Conservation (phyloP, 2,329 filamentous ascomycete genomes). For the Hypoxylon rubiginosum region DNA sequence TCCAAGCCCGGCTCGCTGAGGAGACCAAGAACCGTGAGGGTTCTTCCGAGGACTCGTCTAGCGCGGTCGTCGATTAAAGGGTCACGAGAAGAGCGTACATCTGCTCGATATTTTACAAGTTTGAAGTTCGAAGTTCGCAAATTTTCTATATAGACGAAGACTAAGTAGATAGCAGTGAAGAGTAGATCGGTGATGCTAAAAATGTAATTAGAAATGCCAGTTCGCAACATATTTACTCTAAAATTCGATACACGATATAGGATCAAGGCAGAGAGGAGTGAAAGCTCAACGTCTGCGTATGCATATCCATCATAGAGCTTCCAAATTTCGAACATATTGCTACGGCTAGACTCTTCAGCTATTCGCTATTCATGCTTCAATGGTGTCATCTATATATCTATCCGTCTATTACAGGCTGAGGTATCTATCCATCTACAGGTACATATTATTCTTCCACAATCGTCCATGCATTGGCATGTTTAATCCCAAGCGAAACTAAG, state of each 20-base stretch:
- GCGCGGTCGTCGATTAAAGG: slow-evolving; percentile 23
- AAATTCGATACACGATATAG: background rate
- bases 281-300: background rate
- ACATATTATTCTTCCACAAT: background rate
- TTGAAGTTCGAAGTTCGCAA: background rate
- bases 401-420: too few species aligned
- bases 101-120: background rate
- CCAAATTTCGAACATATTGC: background rate
- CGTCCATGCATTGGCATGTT: background rate
- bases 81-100: background rate
- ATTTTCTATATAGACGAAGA: background rate
- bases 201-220: background rate
- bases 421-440: too few species aligned
- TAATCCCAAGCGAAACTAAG: too few species aligned
- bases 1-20: slow-evolving; percentile 53
- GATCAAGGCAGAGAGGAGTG: background rate
- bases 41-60: slow-evolving; percentile 1
- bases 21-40: slow-evolving; percentile 32
- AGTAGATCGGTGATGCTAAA: background rate
- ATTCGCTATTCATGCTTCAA: background rate
- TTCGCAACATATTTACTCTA: background rate
- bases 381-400: background rate
- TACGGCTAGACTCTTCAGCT: background rate
- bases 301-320: background rate
- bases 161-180: background rate